These are phyloP conservation scores for Periconia digitata DNA, from an alignment of 2,329 filamentous ascomycete genomes.

Conservation along the genomic window DNA sequence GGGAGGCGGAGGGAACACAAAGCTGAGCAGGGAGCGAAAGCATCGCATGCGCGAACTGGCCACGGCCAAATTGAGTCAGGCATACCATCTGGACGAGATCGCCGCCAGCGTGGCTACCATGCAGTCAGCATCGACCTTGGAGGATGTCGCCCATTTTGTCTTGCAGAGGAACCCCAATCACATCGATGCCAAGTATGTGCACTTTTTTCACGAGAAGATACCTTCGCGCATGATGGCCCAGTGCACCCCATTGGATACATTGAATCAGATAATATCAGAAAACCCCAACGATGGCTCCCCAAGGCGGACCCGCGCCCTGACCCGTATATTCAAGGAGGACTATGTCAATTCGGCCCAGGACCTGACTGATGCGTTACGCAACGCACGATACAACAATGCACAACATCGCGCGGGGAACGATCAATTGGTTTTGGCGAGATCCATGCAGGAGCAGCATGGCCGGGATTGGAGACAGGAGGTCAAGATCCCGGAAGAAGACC, in stretches of 20 bases:
- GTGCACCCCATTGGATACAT: slow-evolving; percentile 65
- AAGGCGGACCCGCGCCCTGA: slow-evolving; percentile 71
- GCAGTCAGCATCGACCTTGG: slow-evolving; percentile 75
- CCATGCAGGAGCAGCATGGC: slow-evolving; percentile 42
- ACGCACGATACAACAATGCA: slow-evolving; percentile 56
- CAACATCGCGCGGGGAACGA: slow-evolving; percentile 54
- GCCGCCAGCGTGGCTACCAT: slow-evolving; percentile 81
- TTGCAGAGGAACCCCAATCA: slow-evolving; percentile 69
- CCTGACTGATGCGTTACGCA: slow-evolving; percentile 65
- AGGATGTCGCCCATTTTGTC: slow-evolving; percentile 74
- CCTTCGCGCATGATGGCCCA: slow-evolving; percentile 72
- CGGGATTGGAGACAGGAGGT: slow-evolving; percentile 54
- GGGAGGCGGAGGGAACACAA: slow-evolving; percentile 59
- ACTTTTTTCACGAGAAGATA: slow-evolving; percentile 91
- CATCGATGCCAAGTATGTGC: slow-evolving; percentile 79
- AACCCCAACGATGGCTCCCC: slow-evolving; percentile 66
- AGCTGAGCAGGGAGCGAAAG: slow-evolving; percentile 74
- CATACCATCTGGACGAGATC: slow-evolving; percentile 81
- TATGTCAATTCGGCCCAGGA: slow-evolving; percentile 70
- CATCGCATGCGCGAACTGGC: slow-evolving; percentile 80
- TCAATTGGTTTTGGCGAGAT: slow-evolving; percentile 56
- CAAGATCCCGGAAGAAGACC: slow-evolving; percentile 62
- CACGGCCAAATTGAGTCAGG: slow-evolving; percentile 73
- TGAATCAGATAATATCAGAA: slow-evolving; percentile 68
- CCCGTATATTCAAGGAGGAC: slow-evolving; percentile 75